A percentile compares a stretch with the other conserved stretches of the same genome.
Evolutionary conservation across 352 stramenopile species (phyloP).

Genomic region (Pythium pyrilobum): DNA sequence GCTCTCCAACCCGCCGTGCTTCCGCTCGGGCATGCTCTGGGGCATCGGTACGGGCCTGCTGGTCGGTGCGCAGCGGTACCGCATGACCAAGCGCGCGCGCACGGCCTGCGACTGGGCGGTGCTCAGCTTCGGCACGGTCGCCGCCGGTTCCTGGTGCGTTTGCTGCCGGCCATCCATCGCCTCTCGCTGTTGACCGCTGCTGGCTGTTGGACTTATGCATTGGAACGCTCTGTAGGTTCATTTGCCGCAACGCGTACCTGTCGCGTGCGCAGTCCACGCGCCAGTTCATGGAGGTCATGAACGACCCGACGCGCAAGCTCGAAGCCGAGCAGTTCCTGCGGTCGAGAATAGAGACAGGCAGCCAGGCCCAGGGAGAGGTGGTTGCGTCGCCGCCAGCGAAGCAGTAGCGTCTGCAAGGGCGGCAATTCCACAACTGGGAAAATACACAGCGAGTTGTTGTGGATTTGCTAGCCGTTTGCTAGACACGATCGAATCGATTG

Average conservation of each 20-base stretch:
- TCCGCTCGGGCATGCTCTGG: constrained; percentile 74
- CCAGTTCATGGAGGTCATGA: constrained; percentile 83
- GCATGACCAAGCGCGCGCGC: constrained; percentile 46
- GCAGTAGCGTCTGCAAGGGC: no score
- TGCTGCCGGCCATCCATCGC: no score
- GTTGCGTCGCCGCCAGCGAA: not conserved
- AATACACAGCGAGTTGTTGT: no score
- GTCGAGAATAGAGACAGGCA: constrained; percentile 46
- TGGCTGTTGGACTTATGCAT: no score
- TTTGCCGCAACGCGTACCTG: constrained; percentile 55
- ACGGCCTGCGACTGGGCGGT: constrained; percentile 64
- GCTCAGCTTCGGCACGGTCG: constrained; percentile 52
- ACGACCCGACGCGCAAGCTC: constrained; percentile 62
- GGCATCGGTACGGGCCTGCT: constrained; percentile 54
- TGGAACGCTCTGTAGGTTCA: constrained; percentile 49
- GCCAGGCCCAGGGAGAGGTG: not conserved
- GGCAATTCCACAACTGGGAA: no score
- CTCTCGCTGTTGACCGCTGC: no score
- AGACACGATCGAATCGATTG: no score
- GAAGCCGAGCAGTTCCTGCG: constrained; percentile 75
- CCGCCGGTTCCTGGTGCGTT: constrained; percentile 44
- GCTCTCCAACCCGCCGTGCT: constrained; percentile 75
- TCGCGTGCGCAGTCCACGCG: constrained; percentile 51
- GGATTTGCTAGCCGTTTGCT: no score
- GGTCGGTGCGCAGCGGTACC: constrained; percentile 67